Percentiles rank a stretch among this genome's conserved stretches.
Evolutionary conservation across 306 rosid species (phyloP).

Genomic region (Heteromeles arbutifolia): DNA sequence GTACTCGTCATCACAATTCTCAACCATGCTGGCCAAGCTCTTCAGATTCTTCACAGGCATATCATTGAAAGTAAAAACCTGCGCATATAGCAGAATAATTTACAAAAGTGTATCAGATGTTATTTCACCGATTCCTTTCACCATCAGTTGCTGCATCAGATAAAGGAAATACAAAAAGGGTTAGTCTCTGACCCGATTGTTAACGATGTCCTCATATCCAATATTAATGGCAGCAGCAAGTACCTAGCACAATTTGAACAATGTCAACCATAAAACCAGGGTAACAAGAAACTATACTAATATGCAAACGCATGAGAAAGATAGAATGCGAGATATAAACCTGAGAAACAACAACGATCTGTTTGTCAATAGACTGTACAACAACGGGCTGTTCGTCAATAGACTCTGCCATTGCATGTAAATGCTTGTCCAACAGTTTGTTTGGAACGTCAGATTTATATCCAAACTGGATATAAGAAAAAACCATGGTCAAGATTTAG

Average conservation of each 20-base stretch:
- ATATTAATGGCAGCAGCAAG: constrained; percentile 76
- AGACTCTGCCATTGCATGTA: constrained; percentile 63
- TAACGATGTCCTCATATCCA: constrained; percentile 70
- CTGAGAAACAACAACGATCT: constrained; percentile 64
- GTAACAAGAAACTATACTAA: background rate
- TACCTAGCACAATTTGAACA: constrained; percentile 40
- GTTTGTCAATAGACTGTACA: too few relatives aligned
- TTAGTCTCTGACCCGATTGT: constrained; percentile 49
- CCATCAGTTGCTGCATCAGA: background rate
- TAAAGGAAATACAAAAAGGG: background rate
- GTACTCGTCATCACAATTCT: constrained; percentile 61
- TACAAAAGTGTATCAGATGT: background rate
- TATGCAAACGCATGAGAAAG: background rate
- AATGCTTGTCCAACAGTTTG: constrained; percentile 73
- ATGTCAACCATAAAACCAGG: constrained; percentile 1
- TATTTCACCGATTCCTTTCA: background rate
- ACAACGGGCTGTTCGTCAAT: constrained; percentile 58
- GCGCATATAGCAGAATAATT: constrained; percentile 6
- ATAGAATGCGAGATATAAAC: constrained; percentile 18
- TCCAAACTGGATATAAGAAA: constrained; percentile 41
- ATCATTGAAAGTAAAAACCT: constrained; percentile 64
- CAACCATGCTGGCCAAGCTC: constrained; percentile 70
- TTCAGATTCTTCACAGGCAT: constrained; percentile 62
- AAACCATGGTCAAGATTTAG: background rate
- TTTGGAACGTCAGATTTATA: too few relatives aligned